These are phyloP conservation scores for Erodium chrysanthum DNA, from an alignment of 441 rosid species.

Conservation along the genomic window DNA sequence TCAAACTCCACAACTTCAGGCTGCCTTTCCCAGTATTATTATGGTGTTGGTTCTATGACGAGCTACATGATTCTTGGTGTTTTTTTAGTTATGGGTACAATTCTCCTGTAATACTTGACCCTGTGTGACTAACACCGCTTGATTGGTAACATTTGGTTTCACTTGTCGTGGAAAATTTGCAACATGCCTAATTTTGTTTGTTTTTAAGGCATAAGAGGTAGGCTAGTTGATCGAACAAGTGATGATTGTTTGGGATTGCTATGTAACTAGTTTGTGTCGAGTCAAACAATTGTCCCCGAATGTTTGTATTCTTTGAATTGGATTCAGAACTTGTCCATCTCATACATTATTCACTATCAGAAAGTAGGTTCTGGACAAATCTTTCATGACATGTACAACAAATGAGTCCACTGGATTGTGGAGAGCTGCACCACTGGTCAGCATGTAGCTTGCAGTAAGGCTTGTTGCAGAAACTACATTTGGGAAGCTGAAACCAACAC, in stretches of 20 bases:
- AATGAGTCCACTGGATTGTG: slow-evolving; percentile 25
- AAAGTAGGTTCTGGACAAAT: slow-evolving; percentile 8
- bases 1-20: slow-evolving; percentile 66
- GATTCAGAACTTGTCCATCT: too few species aligned
- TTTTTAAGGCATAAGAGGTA: slow-evolving; percentile 21
- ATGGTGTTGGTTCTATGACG: slow-evolving; percentile 27
- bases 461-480: slow-evolving; percentile 61
- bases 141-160: slow-evolving; percentile 10
- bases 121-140: slow-evolving; percentile 8
- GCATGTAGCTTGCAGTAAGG: slow-evolving; percentile 54
- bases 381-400: slow-evolving; percentile 43
- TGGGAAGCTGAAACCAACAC: slow-evolving; percentile 70
- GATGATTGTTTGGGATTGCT: slow-evolving; percentile 12
- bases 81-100: slow-evolving; percentile 28
- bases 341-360: background rate
- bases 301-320: too few species aligned
- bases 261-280: slow-evolving; percentile 13
- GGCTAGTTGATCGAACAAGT: slow-evolving; percentile 25
- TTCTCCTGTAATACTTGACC: slow-evolving; percentile 39
- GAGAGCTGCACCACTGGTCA: slow-evolving; percentile 14
- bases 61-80: slow-evolving; percentile 38
- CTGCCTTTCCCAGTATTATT: slow-evolving; percentile 24
- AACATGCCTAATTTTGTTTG: slow-evolving; percentile 56
- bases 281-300: too few species aligned
- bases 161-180: slow-evolving; percentile 19